These are phyloP conservation scores for Microsporum audouinii DNA, from an alignment of 2,329 filamentous ascomycete genomes.

Conservation along the genomic window DNA sequence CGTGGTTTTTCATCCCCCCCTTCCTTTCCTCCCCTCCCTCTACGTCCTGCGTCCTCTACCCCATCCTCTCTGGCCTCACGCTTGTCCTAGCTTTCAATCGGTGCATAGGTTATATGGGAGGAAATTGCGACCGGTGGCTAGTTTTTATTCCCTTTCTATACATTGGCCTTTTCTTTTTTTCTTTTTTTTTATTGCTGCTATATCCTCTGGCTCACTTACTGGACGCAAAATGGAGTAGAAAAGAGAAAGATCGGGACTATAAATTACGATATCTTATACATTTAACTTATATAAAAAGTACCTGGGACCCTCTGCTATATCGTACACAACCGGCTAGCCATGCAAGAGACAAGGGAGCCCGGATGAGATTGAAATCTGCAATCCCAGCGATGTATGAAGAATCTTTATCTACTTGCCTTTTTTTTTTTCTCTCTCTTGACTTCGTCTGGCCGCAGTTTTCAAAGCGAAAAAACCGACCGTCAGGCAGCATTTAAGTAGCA, in stretches of 20 bases:
- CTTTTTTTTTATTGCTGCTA: neutral
- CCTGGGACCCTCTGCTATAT: too few species aligned
- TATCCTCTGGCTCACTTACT: neutral
- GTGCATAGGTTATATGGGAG: neutral
- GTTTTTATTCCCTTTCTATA: neutral
- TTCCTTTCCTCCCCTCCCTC: neutral
- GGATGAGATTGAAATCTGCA: neutral
- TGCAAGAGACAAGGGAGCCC: neutral
- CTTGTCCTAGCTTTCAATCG: constrained; percentile 2
- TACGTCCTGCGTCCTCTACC: neutral
- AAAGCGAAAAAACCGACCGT: neutral
- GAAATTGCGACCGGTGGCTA: neutral
- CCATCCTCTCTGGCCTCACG: neutral
- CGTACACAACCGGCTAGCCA: neutral
- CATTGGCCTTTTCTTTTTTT: neutral
- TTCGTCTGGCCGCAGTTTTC: neutral
- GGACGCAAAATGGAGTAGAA: constrained; percentile 1
- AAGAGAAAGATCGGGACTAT: neutral
- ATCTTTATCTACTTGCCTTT: neutral
- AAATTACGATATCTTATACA: neutral
- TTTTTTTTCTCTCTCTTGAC: neutral
- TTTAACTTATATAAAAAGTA: too few species aligned
- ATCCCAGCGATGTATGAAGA: neutral
- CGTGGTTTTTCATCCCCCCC: neutral
- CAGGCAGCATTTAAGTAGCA: neutral